phyloP scores from a whole-genome alignment of 306 rosid genomes.

The Prunus kanzakura region DNA sequence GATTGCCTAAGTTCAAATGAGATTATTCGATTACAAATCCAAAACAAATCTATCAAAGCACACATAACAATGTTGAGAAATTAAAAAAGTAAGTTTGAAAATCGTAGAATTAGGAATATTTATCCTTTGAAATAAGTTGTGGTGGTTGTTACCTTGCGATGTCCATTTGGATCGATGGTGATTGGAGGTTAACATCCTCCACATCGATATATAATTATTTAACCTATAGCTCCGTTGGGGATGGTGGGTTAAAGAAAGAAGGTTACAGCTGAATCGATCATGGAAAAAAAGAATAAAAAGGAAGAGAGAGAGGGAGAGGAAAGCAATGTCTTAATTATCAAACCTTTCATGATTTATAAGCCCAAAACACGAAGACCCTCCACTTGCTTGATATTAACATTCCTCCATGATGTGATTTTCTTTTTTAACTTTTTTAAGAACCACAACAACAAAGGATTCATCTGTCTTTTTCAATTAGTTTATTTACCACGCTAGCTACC shows the following conservation, averaged over 20 bases:
- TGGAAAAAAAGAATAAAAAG: background rate
- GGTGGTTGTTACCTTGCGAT: background rate
- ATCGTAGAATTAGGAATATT: background rate
- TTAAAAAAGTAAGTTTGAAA: no score
- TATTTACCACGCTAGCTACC: background rate
- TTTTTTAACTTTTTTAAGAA: background rate
- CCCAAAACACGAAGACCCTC: background rate
- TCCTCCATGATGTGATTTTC: constrained; percentile 10
- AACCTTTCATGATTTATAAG: background rate
- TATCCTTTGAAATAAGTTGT: background rate
- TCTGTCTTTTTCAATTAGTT: background rate
- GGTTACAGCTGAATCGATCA: background rate
- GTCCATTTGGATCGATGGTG: background rate
- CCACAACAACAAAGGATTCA: background rate
- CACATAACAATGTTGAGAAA: no score
- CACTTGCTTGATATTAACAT: background rate
- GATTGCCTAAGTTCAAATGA: no score
- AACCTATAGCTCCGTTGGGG: background rate
- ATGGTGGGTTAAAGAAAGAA: background rate
- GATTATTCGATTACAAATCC: no score
- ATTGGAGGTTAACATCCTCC: background rate
- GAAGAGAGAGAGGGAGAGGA: background rate
- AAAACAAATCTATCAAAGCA: no score
- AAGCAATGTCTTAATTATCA: constrained; percentile 1
- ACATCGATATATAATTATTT: background rate